Conservation (phyloP, 1,284 basidiomycete genomes). For the Testicularia cyperi region DNA sequence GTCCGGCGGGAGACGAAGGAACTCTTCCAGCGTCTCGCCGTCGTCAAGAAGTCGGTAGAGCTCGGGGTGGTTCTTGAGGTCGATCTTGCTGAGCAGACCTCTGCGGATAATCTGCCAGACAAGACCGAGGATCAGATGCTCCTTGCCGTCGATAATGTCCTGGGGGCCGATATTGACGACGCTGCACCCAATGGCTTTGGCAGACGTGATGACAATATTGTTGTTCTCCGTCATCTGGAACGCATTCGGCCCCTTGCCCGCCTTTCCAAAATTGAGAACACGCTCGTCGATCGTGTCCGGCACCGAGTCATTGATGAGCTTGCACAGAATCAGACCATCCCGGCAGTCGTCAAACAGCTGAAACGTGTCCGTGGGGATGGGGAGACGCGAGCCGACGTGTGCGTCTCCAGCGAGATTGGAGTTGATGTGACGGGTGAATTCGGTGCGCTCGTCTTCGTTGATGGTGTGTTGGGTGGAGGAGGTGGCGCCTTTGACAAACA, state of each 20-base stretch:
- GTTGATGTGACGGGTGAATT: constrained; percentile 98
- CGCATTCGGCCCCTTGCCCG: constrained; percentile 69
- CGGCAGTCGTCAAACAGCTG: constrained; percentile 95
- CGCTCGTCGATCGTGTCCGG: constrained; percentile 98
- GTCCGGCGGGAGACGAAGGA: constrained; percentile 88
- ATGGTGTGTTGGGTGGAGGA: constrained; percentile 96
- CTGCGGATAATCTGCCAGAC: constrained; percentile 98
- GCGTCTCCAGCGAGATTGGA: constrained; percentile 82
- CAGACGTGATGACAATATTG: constrained; percentile 97
- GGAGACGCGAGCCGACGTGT: constrained; percentile 79
- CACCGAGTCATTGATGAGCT: constrained; percentile 98
- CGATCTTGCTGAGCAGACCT: constrained; percentile 89
- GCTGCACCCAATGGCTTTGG: constrained; percentile 95
- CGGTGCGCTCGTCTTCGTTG: constrained; percentile 92
- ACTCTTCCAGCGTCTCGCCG: constrained; percentile 92
- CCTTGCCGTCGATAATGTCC: constrained; percentile 88
- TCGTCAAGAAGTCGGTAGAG: constrained; percentile 93
- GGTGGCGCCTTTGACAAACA: constrained; percentile 90
- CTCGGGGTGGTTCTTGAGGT: constrained; percentile 97
- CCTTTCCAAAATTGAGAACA: constrained; percentile 74
- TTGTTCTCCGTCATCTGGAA: constrained; percentile 99
- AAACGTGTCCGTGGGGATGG: constrained; percentile 97
- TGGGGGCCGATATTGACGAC: constrained; percentile 96
- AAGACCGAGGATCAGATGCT: constrained; percentile 95
- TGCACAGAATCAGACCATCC: constrained; percentile 93